Percentiles rank a stretch among this genome's conserved stretches.
Conservation (phyloP, 768 basidiomycete species). For the Phanerodontia chrysosporium region DNA sequence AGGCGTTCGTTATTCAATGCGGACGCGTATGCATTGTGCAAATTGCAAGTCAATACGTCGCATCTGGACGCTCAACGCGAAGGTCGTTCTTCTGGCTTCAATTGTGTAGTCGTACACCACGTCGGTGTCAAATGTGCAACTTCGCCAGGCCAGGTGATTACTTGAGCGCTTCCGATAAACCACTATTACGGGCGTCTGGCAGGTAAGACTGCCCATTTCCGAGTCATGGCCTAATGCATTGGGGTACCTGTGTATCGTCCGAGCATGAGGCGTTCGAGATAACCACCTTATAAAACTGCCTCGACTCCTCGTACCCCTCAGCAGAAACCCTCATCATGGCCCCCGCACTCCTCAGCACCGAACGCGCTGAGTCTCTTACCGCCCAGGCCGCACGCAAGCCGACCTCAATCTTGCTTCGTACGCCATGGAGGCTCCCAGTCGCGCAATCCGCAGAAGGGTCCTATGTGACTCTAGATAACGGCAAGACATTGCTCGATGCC, state of each 20-base stretch:
- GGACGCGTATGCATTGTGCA: no score
- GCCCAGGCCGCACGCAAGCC: constrained; percentile 11
- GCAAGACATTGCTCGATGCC: constrained; percentile 66
- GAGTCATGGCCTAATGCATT: neutral
- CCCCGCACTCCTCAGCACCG: constrained; percentile 11
- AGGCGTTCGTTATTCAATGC: no score
- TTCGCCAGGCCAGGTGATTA: neutral
- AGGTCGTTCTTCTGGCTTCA: no score
- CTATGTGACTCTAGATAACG: constrained; percentile 70
- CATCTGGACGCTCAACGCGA: no score
- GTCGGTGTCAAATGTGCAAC: no score
- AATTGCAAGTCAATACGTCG: no score
- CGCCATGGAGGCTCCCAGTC: constrained; percentile 70
- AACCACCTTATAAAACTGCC: constrained; percentile 1
- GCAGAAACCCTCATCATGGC: constrained; percentile 4
- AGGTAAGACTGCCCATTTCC: neutral
- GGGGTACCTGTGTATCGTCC: neutral
- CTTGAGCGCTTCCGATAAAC: neutral
- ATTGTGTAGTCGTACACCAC: no score
- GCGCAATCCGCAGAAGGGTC: constrained; percentile 63
- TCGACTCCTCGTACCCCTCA: neutral
- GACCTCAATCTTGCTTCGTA: constrained; percentile 38
- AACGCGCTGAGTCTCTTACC: neutral
- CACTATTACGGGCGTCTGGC: neutral
- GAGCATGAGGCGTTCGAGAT: constrained; percentile 1